Base-by-base conservation (phyloP, 495 filamentous ascomycete species). In the Podospora sp. region DNA sequence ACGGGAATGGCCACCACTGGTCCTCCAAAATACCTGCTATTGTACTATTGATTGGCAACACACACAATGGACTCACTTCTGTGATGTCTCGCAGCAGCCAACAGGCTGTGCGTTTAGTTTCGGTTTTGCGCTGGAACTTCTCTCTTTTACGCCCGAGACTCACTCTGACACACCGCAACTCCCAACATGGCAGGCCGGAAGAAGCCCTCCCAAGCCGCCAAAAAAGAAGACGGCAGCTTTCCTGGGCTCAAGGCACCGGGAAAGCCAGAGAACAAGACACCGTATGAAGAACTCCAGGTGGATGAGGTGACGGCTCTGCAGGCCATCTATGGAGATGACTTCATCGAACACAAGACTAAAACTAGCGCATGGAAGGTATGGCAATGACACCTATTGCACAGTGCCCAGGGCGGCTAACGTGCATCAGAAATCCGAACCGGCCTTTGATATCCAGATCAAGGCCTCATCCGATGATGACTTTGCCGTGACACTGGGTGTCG, bases 241-340 rank as follows among this genome's bases (percentile, higher is more conserved):
- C 78, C 83, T 20, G 79, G 81, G 62, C 81, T 80, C 51, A 74
- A 75, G 62, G 71, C 76, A 60, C 22, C 79, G 29, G 79, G 76
- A 65, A 68, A 63, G 55, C 51, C 74, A 50, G 67, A 69, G 20
- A 57, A 73, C 1, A 79, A 75, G 55, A 89, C 90, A 18, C 87
- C 95, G 72, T 96, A 97, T 77, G 84, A 88, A 52, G 89, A 95
- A 73, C 87, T 90, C 22, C 95, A 98, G 80, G 81, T 90, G 65
- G 89, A 97, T 74, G 95, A 99, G 81, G 82, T 94, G 36, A 89
- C 96, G 78, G 95, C 88, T 14, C 81, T 99, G 58, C 83, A 89
- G 63, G 92, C 96, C 6, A 97, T 99, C 50, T 99, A 95, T 73
- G 91, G 89, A 72, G 93, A 97, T 57, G 95, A 98, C 73, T 98